A percentile compares a stretch with the other conserved stretches of the same genome.
Conservation (phyloP, 2,329 filamentous ascomycete species). For the Chaetomiaceae sp. region DNA sequence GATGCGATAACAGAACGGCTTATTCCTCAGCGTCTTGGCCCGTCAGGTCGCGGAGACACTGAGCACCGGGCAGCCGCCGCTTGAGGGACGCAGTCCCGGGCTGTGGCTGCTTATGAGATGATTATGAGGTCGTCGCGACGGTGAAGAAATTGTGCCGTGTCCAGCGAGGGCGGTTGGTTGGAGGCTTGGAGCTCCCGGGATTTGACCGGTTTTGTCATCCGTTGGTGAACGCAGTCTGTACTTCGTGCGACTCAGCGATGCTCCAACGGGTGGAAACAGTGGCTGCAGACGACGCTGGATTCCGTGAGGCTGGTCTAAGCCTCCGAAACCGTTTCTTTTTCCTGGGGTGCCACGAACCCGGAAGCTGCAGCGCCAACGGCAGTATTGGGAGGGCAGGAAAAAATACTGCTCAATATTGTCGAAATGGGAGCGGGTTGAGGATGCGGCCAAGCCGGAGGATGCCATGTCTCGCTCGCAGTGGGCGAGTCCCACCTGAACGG, state of each 20-base stretch:
- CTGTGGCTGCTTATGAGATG: conserved; percentile 26
- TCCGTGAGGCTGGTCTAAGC: neutral
- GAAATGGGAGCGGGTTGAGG: neutral
- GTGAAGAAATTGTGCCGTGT: conserved; percentile 23
- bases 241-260: conserved; percentile 11
- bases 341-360: neutral
- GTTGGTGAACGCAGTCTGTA: conserved; percentile 3
- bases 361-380: no score
- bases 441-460: conserved; percentile 2
- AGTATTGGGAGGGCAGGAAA: no score
- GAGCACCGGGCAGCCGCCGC: neutral
- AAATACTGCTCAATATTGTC: no score
- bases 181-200: neutral
- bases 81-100: neutral
- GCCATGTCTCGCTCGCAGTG: conserved; percentile 4
- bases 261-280: neutral
- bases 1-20: conserved; percentile 15
- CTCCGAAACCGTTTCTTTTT: neutral
- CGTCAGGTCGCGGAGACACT: conserved; percentile 1
- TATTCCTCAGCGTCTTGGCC: conserved; percentile 17
- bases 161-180: neutral
- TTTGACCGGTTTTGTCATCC: neutral
- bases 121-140: conserved; percentile 22
- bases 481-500: conserved; percentile 15
- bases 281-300: neutral